These are phyloP conservation scores for Cyclotella choctawhatcheeana DNA, from an alignment of 108 stramenopile species.

Conservation along the genomic window DNA sequence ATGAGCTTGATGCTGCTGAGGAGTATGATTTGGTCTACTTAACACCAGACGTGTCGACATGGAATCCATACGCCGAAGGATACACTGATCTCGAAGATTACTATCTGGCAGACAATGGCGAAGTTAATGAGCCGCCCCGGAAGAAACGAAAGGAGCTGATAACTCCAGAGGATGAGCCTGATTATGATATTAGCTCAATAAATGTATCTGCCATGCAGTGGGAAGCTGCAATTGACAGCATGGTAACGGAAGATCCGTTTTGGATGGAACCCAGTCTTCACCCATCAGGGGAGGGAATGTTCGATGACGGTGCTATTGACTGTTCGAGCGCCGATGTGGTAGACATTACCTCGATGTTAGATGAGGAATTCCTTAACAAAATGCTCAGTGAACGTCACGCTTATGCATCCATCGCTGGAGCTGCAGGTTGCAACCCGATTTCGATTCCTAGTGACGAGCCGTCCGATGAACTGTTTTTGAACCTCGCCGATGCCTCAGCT, in stretches of 20 bases:
- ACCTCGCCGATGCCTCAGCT: background rate
- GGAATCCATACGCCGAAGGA: constrained; percentile 30
- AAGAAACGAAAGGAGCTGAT: background rate
- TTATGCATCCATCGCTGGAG: too few species aligned
- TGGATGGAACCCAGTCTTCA: background rate
- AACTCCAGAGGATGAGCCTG: background rate
- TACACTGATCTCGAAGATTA: constrained; percentile 22
- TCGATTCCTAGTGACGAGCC: background rate
- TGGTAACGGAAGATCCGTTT: background rate
- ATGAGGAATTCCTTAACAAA: too few species aligned
- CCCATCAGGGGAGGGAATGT: background rate
- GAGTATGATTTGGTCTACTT: constrained; percentile 4
- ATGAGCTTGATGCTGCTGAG: constrained; percentile 18
- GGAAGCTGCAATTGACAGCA: background rate
- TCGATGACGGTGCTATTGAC: background rate
- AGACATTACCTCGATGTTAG: too few species aligned
- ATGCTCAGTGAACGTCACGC: too few species aligned
- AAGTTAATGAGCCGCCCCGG: background rate
- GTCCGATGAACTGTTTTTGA: background rate
- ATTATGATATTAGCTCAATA: background rate
- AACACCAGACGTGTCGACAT: constrained; percentile 18
- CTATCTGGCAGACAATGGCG: background rate
- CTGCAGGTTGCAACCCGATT: background rate
- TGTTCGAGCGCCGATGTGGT: too few species aligned
- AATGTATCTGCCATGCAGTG: background rate